Evolutionary conservation across 225 moss, liverwort and hornwort genomes (phyloP), one percentile per base, ranked within the genome.

Genomic region (Takakia lepidozioides): DNA sequence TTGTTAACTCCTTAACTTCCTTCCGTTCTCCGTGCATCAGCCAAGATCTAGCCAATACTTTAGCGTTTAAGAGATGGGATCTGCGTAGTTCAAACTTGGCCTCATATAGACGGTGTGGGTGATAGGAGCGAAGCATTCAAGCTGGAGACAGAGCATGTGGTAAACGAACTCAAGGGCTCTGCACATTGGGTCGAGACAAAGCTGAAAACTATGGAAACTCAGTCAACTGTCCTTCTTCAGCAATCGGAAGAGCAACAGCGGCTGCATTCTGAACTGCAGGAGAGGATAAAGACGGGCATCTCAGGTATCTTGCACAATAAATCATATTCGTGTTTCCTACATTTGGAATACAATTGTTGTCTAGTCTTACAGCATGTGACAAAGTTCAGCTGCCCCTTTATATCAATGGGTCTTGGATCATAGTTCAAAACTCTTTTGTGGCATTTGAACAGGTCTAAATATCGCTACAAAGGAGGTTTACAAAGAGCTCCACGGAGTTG

Each of bases 121-220:
- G n/a, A n/a, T n/a, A 93, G 93, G 71, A 87, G 90, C 51, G 81
- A 98, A 73, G 84, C 74, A 39, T 98, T 98, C 49, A 90, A 87
- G 62, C 59, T 62, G 25, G 90, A 98, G 58, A 98, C 90, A 13
- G 87, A 98, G 43, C 63, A 65, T 1, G 68, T 98, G 30, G 77
- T 98, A 25, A 90, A 98, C 35, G 84, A 90, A 22, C 77, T 98
- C 9, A 87, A 91, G 56, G 60, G 65, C 17, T 72, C 72, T 48
- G 90, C 87, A 10, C 76, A 98, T 38, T 77, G 59, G 63, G 70
- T 91, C 17, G 80, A 90, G 53, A 64, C 41, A 25, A 80, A 80
- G 56, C 51, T 98, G 11, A 76, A 62, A 19, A 48, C 68, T 7
- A 83, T 98, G 80, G 63, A 76, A 41, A 36, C 57, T 10, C 71